Percentiles rank a stretch among this genome's conserved stretches.
Conservation (phyloP, 179 eudicot species). For the Silene coronaria region DNA sequence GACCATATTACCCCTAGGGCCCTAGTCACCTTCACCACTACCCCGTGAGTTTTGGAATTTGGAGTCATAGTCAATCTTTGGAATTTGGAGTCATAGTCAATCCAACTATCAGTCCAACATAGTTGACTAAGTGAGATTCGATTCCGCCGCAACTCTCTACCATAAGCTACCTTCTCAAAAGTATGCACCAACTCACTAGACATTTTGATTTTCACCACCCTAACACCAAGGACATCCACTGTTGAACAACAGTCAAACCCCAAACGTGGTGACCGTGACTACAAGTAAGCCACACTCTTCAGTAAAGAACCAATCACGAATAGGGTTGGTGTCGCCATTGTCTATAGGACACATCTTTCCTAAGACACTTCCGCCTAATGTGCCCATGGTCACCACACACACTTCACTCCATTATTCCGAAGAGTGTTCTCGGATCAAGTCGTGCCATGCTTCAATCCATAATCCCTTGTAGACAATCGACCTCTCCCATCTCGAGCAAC, state of each 20-base stretch:
- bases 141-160: background rate
- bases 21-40: background rate
- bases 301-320: too few species aligned
- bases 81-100: background rate
- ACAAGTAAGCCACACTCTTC: background rate
- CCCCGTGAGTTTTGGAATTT: background rate
- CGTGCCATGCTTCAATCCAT: background rate
- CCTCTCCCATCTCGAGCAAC: background rate
- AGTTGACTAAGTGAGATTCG: background rate
- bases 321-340: background rate
- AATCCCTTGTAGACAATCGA: background rate
- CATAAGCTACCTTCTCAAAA: background rate
- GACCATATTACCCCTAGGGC: background rate
- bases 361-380: background rate
- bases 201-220: background rate
- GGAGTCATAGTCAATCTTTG: background rate
- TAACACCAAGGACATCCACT: background rate
- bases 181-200: background rate
- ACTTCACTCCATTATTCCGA: background rate
- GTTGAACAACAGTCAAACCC: background rate
- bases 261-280: background rate
- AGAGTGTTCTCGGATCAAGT: background rate
- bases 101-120: too few species aligned
- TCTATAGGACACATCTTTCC: background rate
- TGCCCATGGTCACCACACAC: background rate